Base-by-base conservation (phyloP, 106 monocot species). In the Platanthera guangdongensis region DNA sequence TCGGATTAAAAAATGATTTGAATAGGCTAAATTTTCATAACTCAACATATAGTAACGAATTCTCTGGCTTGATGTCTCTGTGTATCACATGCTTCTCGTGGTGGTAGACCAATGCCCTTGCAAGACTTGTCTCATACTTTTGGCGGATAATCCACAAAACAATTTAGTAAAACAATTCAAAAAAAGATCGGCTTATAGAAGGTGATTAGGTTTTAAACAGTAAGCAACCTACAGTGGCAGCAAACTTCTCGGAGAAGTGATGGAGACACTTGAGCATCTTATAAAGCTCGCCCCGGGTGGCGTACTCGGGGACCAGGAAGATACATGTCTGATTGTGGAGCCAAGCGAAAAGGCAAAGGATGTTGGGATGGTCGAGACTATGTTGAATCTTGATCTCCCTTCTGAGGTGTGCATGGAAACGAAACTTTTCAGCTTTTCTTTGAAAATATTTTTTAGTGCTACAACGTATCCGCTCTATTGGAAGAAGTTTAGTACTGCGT, bases 61-160 rank as follows among this genome's bases (percentile, higher is more conserved):
- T 96, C 77, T 96, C 95, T 11, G 95, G 95, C 84, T 96, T 96
- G 87, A 96, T 96, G 78, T 96, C 95, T 78, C 95, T 85, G 71
- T 96, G 95, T 75, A 96, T 96, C 76, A 96, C 95, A 74, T 93
- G 83, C 76, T 96, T 96, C 73, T 91, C 84, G 18, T 96, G 96
- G 76, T 87, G 87, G 75, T 96, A 96, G 2, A 83, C 89, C 64
- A 96, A 68, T 19, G 93, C 93, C 77, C 75, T 73, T 0, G 96
- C 87, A 54, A 96, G 89, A 65, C 96, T 96, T n/a, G 87, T 88
- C 47, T 93, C 78, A 76, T 93, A 93, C 96, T 96, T 74, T 57
- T 21, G 30, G 14, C 7, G 2, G 28, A 47, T 2, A 82, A 71
- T 48, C n/a, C 9, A 65, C 9, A 60, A 47, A 18, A 52, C 6